These are phyloP conservation scores for Russula sp. DNA, from an alignment of 768 basidiomycete genomes.

Conservation along the genomic window DNA sequence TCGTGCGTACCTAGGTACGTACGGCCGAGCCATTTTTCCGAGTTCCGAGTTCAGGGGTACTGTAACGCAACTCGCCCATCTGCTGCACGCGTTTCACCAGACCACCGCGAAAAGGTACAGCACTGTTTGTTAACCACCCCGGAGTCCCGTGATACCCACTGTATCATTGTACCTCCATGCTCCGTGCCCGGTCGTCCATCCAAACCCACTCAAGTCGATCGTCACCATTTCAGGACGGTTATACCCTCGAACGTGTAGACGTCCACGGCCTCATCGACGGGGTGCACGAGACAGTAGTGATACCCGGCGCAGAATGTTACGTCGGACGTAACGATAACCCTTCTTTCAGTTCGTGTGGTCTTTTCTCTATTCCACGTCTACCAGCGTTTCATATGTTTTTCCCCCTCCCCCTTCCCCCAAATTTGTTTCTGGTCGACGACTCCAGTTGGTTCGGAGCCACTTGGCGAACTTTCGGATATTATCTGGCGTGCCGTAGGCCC, in stretches of 20 bases:
- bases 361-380: background rate
- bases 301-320: constrained; percentile 73
- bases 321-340: constrained; percentile 86
- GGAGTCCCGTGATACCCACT: background rate
- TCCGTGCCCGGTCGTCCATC: background rate
- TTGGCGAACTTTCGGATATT: constrained; percentile 60
- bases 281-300: constrained; percentile 48
- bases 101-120: constrained; percentile 79
- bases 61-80: no score
- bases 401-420: background rate
- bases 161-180: background rate
- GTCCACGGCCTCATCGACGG: constrained; percentile 61
- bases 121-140: no score
- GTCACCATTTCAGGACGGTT: constrained; percentile 65
- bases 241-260: constrained; percentile 76
- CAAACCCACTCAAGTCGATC: background rate
- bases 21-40: background rate
- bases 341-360: constrained; percentile 64
- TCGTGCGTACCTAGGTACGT: constrained; percentile 73
- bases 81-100: constrained; percentile 35
- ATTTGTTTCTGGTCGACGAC: background rate
- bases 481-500: constrained; percentile 81
- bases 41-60: no score
- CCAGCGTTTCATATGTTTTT: background rate
- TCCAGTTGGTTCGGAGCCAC: constrained; percentile 77